Percentiles rank a stretch among this genome's conserved stretches.
phyloP scores from a whole-genome alignment of 2,329 filamentous ascomycete species.

The Zymoseptoria tritici region DNA sequence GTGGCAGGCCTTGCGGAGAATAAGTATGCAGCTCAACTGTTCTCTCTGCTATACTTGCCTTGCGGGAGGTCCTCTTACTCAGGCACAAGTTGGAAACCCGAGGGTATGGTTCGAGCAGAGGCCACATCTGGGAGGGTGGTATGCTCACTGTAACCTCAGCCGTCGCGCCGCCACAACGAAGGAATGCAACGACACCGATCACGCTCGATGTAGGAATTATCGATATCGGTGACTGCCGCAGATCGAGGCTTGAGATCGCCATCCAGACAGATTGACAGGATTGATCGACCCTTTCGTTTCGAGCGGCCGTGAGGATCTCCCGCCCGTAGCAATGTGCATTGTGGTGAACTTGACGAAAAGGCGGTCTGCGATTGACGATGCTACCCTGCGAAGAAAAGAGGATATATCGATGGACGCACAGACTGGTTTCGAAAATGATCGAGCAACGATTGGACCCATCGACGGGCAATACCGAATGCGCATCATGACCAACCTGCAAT shows the following conservation, averaged over 20 bases:
- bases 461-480: not conserved
- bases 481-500: not conserved
- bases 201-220: not conserved
- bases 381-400: slow-evolving; percentile 10
- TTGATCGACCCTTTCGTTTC: not conserved
- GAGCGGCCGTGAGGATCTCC: not conserved
- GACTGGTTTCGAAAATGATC: slow-evolving; percentile 25
- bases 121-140: not conserved
- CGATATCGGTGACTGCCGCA: not conserved
- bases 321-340: slow-evolving; percentile 4
- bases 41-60: not conserved
- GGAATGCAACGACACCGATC: not conserved
- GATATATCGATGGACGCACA: slow-evolving; percentile 16
- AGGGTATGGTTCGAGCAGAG: not conserved
- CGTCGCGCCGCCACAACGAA: not conserved
- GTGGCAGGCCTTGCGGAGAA: slow-evolving; percentile 22
- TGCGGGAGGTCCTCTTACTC: not conserved
- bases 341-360: slow-evolving; percentile 12
- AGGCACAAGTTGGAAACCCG: not conserved
- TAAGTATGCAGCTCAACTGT: slow-evolving; percentile 22
- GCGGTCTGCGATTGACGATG: slow-evolving; percentile 19
- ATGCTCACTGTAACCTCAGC: not conserved
- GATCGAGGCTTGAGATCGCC: not conserved
- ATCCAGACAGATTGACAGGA: slow-evolving; percentile 7
- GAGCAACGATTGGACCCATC: slow-evolving; percentile 21